Evolutionary conservation across 2,329 filamentous ascomycete genomes (phyloP).

Genomic region (Clonostachys sp.): DNA sequence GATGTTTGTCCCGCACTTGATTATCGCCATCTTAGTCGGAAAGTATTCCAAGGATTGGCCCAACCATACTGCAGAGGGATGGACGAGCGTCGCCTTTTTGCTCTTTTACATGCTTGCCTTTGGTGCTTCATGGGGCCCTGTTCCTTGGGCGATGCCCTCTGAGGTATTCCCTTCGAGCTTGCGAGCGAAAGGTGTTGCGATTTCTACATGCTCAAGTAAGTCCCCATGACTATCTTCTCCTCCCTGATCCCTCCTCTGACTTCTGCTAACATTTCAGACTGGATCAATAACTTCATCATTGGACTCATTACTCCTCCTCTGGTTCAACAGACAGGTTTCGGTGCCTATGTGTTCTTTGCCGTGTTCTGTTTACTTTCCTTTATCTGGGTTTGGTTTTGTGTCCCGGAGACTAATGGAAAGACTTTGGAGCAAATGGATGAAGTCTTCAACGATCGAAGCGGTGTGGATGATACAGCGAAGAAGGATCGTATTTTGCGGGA

Average conservation of each 20-base stretch:
- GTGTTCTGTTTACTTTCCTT: constrained; percentile 44
- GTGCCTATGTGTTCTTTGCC: constrained; percentile 56
- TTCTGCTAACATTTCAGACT: constrained; percentile 24
- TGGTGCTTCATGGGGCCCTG: constrained; percentile 21
- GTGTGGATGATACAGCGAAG: constrained; percentile 38
- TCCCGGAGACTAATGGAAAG: constrained; percentile 49
- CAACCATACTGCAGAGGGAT: constrained; percentile 41
- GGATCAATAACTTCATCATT: constrained; percentile 60
- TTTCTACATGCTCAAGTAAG: constrained; percentile 47
- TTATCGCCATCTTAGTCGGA: constrained; percentile 46
- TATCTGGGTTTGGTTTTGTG: constrained; percentile 44
- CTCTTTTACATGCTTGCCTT: constrained; percentile 16
- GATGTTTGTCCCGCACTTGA: constrained; percentile 43
- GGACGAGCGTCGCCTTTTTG: constrained; percentile 42
- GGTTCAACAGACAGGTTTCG: constrained; percentile 41
- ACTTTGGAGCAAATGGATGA: constrained; percentile 48
- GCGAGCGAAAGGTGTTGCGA: constrained; percentile 58
- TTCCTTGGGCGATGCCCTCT: constrained; percentile 26
- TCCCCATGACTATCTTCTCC: no score
- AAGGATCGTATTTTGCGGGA: no score
- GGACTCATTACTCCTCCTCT: constrained; percentile 53
- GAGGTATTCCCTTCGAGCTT: constrained; percentile 49
- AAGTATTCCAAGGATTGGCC: constrained; percentile 41
- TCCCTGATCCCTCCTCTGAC: no score
- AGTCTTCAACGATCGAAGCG: constrained; percentile 18